A percentile compares a stretch with the other conserved stretches of the same genome.
Conservation (phyloP, 23 red algal species). For the Chondrus crispus region DNA sequence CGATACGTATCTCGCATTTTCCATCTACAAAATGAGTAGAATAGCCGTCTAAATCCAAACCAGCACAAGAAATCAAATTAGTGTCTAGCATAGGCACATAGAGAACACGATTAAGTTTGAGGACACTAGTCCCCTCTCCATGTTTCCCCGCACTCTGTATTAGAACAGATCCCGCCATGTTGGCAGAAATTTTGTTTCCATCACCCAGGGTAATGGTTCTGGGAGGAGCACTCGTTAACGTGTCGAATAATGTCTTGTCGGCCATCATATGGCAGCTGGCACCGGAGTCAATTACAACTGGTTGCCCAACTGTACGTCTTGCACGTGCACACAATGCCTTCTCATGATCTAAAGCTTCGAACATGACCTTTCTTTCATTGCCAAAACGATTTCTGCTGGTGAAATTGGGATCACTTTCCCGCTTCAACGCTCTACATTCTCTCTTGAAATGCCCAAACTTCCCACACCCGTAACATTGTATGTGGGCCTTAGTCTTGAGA, state of each 20-base stretch:
- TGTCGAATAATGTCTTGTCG: background rate
- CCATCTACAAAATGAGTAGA: too few relatives aligned
- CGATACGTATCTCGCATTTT: too few relatives aligned
- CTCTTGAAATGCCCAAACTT: background rate
- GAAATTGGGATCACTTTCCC: too few relatives aligned
- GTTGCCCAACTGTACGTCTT: background rate
- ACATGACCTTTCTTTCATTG: background rate
- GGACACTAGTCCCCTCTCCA: too few relatives aligned
- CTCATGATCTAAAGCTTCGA: background rate
- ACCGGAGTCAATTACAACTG: background rate
- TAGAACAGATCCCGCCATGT: background rate
- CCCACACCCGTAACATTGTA: background rate
- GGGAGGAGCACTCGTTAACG: background rate
- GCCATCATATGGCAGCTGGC: background rate
- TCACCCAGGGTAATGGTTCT: background rate
- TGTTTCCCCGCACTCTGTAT: too few relatives aligned
- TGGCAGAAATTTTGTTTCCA: background rate
- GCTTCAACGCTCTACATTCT: background rate
- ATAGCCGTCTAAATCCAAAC: too few relatives aligned
- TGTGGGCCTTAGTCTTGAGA: background rate
- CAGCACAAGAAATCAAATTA: too few relatives aligned
- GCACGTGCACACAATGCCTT: background rate
- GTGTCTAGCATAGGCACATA: too few relatives aligned
- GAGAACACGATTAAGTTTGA: too few relatives aligned
- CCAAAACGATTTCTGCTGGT: background rate